These are phyloP conservation scores for Aspergillus sp. DNA, from an alignment of 2,329 filamentous ascomycete genomes.

Conservation along the genomic window DNA sequence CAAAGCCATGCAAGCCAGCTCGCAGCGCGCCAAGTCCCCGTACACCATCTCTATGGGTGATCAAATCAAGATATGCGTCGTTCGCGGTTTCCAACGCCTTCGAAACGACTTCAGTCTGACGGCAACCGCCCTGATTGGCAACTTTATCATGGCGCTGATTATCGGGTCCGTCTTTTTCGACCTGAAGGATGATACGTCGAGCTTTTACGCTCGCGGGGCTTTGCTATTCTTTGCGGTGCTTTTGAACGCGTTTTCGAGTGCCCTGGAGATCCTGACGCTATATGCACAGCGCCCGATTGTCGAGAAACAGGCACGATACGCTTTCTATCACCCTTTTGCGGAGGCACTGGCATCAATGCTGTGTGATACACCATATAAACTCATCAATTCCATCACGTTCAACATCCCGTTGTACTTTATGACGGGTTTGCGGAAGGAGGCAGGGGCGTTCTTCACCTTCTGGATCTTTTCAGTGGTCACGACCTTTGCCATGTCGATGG, in stretches of 20 bases:
- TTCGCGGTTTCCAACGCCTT: conserved; percentile 72
- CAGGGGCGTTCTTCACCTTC: conserved; percentile 74
- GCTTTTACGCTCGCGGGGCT: conserved; percentile 64
- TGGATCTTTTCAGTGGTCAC: conserved; percentile 64
- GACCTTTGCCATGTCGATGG: conserved; percentile 66
- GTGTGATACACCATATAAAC: conserved; percentile 65
- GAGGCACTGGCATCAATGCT: conserved; percentile 6
- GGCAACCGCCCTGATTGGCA: conserved; percentile 60
- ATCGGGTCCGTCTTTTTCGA: conserved; percentile 77
- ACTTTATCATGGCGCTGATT: conserved; percentile 70
- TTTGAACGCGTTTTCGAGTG: conserved; percentile 75
- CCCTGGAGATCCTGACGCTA: conserved; percentile 53
- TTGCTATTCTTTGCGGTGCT: conserved; percentile 80
- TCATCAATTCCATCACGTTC: conserved; percentile 67
- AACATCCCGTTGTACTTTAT: conserved; percentile 81
- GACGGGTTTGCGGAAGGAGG: conserved; percentile 69
- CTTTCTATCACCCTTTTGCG: conserved; percentile 14
- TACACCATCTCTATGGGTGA: conserved; percentile 67
- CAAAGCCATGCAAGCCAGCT: conserved; percentile 32
- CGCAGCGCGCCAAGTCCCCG: conserved; percentile 67
- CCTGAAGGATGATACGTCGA: conserved; percentile 58
- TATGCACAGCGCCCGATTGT: conserved; percentile 14
- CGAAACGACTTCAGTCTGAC: conserved; percentile 70
- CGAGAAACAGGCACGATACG: conserved; percentile 15
- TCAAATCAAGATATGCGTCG: conserved; percentile 73